These are phyloP conservation scores for Geotrichum fermentans DNA, from an alignment of 1,139 yeast genomes.

Conservation along the genomic window DNA sequence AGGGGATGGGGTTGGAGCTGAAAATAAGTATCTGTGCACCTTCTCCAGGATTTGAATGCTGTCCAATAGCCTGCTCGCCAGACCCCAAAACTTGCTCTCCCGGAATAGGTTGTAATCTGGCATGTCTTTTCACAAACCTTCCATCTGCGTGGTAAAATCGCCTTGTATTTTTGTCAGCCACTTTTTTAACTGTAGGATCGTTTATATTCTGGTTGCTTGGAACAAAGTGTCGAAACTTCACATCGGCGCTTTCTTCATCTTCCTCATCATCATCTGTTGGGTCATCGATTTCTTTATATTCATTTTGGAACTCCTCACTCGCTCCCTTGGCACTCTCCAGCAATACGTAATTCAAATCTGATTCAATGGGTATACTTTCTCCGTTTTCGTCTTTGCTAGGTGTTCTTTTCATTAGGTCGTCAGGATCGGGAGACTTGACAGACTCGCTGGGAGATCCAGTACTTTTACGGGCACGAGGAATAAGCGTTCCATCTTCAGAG, in stretches of 20 bases:
- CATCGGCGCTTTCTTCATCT: neutral
- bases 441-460: neutral
- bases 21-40: neutral
- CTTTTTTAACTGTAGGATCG: no score
- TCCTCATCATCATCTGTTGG: conserved; percentile 3
- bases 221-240: no score
- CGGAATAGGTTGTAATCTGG: neutral
- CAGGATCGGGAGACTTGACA: neutral
- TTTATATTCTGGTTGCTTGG: no score
- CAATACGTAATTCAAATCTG: neutral
- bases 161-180: no score
- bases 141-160: neutral
- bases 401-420: neutral
- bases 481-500: conserved; percentile 17
- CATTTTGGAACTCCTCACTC: conserved; percentile 5
- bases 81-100: neutral
- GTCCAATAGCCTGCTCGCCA: neutral
- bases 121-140: neutral
- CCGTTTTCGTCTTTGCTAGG: conserved; percentile 1
- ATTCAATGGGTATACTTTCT: conserved; percentile 2
- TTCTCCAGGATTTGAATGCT: neutral
- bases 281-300: conserved; percentile 15
- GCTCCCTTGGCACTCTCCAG: conserved; percentile 3
- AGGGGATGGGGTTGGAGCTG: neutral
- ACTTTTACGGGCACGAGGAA: conserved; percentile 14